phyloP scores from a whole-genome alignment of 2,329 filamentous ascomycete species.

The Akanthomyces lecanii region DNA sequence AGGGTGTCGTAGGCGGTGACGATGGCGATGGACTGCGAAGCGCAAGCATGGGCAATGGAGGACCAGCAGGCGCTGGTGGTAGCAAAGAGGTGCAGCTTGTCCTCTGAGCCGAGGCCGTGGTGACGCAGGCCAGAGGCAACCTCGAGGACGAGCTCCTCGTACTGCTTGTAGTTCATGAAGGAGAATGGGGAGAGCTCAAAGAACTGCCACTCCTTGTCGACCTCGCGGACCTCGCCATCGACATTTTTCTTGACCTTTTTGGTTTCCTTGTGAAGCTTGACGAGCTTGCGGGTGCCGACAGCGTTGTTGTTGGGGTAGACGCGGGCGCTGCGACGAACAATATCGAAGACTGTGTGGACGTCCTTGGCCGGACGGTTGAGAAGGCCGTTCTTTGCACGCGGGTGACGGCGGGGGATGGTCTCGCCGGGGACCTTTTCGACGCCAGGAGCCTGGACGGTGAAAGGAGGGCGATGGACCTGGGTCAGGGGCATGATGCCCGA shows the following conservation, averaged over 20 bases:
- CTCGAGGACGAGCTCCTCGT: slow-evolving; percentile 64
- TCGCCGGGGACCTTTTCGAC: slow-evolving; percentile 69
- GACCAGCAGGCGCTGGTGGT: slow-evolving; percentile 86
- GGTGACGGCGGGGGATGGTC: slow-evolving; percentile 76
- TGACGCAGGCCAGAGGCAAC: slow-evolving; percentile 70
- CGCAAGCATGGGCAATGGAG: slow-evolving; percentile 68
- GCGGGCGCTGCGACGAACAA: slow-evolving; percentile 65
- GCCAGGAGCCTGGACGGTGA: slow-evolving; percentile 68
- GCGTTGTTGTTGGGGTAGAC: slow-evolving; percentile 60
- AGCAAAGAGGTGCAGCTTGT: slow-evolving; percentile 77
- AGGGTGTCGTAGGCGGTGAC: slow-evolving; percentile 95
- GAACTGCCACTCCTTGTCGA: slow-evolving; percentile 89
- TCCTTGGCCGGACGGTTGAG: slow-evolving; percentile 61
- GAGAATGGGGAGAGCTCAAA: slow-evolving; percentile 77
- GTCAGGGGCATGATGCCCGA: slow-evolving; percentile 47
- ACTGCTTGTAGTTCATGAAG: slow-evolving; percentile 76
- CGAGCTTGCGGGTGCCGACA: slow-evolving; percentile 66
- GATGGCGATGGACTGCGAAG: slow-evolving; percentile 83
- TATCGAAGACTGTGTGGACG: slow-evolving; percentile 73
- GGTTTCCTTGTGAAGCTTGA: slow-evolving; percentile 75
- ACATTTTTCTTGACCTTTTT: slow-evolving; percentile 89
- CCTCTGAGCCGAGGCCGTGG: slow-evolving; percentile 62
- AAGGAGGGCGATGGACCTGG: slow-evolving; percentile 66
- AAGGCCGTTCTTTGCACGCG: slow-evolving; percentile 66
- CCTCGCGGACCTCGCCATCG: slow-evolving; percentile 71